Base-by-base conservation (phyloP, 345 rosid species). In the Nasturtium officinale region DNA sequence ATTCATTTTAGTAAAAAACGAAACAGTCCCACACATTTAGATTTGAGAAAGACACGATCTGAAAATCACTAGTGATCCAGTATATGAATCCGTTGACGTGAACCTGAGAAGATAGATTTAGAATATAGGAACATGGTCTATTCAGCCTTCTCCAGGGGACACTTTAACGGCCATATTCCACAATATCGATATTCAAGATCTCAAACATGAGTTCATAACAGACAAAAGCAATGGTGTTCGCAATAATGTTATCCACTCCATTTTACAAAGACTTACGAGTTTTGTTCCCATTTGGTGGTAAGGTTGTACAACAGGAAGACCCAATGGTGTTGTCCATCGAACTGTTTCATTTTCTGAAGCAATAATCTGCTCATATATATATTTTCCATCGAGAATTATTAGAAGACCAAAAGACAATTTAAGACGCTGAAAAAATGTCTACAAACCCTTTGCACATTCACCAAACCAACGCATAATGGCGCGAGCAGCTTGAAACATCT, bases 251-350 rank as follows among this genome's bases (percentile, higher is more conserved):
- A 52, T 60, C 56, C 29, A 15, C 23, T 61, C 42, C 13, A 53
- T 45, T 68, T 11, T 8, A 46, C 29, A 15, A 77, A 58, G 54
- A 86, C 97, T 83, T 77, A 96, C 99, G 32, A 78, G 77, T 73
- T 85, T 88, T 61, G 89, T 82, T 79, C 90, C 98, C 71, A 83
- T 64, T 71, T 82, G 85, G 43, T 85, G 89, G 72, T 96, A 96
- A 58, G 99, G 99, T 74, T 96, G 99, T 65, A 96, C 97, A 74
- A 92, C 99, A 77, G 99, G 98, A 81, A 96, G 98, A 63, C 98
- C 98, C 30, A 96, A 83, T 43, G 98, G 97, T 71, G 97, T 96
- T 61, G 89, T 96, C 98, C 99, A 96, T 48, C 86, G 78, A 52
- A 96, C 99, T 11, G 98, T 86, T 73, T 90, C 82, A 77, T 95